These are phyloP conservation scores for Bidens hawaiensis DNA, from an alignment of 140 eudicot species.

Conservation along the genomic window DNA sequence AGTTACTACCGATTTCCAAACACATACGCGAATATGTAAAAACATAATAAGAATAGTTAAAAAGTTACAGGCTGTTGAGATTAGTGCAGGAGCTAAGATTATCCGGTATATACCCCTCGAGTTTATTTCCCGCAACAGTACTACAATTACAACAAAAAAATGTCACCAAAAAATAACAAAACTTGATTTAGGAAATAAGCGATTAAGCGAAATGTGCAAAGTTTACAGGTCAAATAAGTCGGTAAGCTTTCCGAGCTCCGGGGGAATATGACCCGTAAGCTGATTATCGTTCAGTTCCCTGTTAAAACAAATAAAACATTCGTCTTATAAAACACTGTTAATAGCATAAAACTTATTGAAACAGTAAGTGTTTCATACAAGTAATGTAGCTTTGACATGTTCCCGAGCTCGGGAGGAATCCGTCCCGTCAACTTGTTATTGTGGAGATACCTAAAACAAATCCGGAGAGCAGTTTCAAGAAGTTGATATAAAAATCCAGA, in stretches of 20 bases:
- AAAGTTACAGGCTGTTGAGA: slow-evolving; percentile 94
- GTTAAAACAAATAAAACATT: background rate
- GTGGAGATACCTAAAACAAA: slow-evolving; percentile 75
- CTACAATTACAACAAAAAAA: slow-evolving; percentile 38
- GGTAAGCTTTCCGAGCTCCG: slow-evolving; percentile 91
- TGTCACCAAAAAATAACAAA: background rate
- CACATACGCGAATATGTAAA: background rate
- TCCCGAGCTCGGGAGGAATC: slow-evolving; percentile 97
- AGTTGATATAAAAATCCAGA: background rate
- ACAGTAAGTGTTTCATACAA: slow-evolving; percentile 37
- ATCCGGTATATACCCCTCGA: slow-evolving; percentile 79
- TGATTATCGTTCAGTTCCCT: slow-evolving; percentile 80
- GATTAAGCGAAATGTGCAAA: background rate
- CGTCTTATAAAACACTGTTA: background rate
- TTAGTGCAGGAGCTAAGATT: slow-evolving; percentile 94
- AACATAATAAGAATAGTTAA: background rate
- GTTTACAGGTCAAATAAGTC: slow-evolving; percentile 89
- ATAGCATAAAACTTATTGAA: background rate
- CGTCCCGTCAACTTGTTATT: slow-evolving; percentile 83
- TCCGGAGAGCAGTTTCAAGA: background rate
- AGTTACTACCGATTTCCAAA: background rate
- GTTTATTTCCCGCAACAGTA: slow-evolving; percentile 82
- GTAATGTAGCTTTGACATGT: slow-evolving; percentile 94
- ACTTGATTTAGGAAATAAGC: background rate
- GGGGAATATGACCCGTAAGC: slow-evolving; percentile 81